Percentiles rank a stretch among this genome's conserved stretches.
Evolutionary conservation across 371 early-diverging fungal genomes (phyloP).

Genomic region (Syncephalis plumigaleata): DNA sequence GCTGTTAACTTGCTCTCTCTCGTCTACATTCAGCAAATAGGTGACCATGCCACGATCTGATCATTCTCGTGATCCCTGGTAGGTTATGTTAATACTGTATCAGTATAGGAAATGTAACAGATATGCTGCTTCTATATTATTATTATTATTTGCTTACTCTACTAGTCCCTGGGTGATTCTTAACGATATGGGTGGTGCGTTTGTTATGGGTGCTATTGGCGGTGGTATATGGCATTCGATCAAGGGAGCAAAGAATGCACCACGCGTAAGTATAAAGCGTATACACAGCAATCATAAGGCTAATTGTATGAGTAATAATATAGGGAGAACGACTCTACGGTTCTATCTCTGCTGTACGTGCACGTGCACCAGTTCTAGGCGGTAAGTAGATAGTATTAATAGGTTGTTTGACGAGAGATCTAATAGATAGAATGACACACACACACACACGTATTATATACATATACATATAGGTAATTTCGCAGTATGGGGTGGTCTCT

Average conservation of each 20-base stretch:
- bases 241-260: conserved; percentile 94
- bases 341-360: conserved; percentile 74
- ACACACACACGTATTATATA: neutral
- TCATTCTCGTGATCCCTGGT: too few species aligned
- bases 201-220: conserved; percentile 93
- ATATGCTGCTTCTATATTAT: too few species aligned
- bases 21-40: too few species aligned
- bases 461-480: conserved; percentile 43
- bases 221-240: conserved; percentile 91
- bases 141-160: neutral
- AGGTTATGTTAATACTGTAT: too few species aligned
- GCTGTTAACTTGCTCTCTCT: too few species aligned
- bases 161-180: conserved; percentile 90
- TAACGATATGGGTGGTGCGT: conserved; percentile 91
- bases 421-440: neutral
- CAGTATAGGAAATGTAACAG: too few species aligned
- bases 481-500: conserved; percentile 96
- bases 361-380: conserved; percentile 85
- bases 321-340: conserved; percentile 83
- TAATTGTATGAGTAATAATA: neutral
- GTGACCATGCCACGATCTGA: too few species aligned
- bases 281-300: neutral
- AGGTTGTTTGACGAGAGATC: too few species aligned
- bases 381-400: too few species aligned
- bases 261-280: conserved; percentile 35